Evolutionary conservation across 2,329 filamentous ascomycete genomes (phyloP).

Genomic region (Teratosphaeria destructans): DNA sequence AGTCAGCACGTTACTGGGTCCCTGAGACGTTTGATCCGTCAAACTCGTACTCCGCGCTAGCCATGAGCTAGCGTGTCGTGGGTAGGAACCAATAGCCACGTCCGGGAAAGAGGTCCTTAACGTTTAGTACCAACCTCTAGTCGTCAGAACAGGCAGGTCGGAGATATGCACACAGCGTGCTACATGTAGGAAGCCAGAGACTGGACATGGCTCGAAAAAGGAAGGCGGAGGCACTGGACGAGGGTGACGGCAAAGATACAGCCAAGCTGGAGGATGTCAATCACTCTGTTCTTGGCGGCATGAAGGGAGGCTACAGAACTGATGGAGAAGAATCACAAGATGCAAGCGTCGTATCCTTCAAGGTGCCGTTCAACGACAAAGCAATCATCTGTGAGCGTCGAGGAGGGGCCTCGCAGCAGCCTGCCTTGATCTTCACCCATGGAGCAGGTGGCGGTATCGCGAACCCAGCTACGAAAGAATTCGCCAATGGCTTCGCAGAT

Average conservation of each 20-base stretch:
- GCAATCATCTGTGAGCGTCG: conserved; percentile 10
- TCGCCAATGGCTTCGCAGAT: conserved; percentile 28
- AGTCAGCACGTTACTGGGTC: not conserved
- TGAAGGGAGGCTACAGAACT: not conserved
- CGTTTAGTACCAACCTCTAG: not conserved
- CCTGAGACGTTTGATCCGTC: not conserved
- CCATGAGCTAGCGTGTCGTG: not conserved
- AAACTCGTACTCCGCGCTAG: not conserved
- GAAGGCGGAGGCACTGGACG: not conserved
- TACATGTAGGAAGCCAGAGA: not conserved
- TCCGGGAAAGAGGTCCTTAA: not conserved
- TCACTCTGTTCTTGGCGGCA: not conserved
- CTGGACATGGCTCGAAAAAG: not conserved
- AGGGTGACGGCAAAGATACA: not conserved
- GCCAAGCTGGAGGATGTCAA: not conserved
- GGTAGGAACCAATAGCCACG: not conserved
- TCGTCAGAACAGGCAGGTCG: not conserved
- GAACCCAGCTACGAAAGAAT: conserved; percentile 29
- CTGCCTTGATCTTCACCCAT: conserved; percentile 33
- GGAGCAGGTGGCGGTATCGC: conserved; percentile 34
- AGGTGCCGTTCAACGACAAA: conserved; percentile 12
- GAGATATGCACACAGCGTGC: not conserved
- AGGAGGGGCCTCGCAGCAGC: conserved; percentile 1
- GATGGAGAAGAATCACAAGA: not conserved
- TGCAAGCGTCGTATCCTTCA: conserved; percentile 4